phyloP scores from a whole-genome alignment of 768 basidiomycete genomes.

The Russula brevipes region DNA sequence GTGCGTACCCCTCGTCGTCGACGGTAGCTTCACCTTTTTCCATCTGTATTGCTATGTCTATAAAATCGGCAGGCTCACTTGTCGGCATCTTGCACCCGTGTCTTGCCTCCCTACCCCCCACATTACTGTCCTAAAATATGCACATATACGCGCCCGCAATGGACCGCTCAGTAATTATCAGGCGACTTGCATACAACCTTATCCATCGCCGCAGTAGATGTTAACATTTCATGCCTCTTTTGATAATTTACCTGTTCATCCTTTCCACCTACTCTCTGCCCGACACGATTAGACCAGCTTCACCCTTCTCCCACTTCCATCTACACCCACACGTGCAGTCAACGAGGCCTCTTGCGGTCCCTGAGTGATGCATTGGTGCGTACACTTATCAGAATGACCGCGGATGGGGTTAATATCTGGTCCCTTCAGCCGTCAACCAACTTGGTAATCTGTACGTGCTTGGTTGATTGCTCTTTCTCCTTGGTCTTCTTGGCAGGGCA shows the following conservation, averaged over 20 bases:
- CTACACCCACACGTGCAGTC: neutral
- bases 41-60: slow-evolving; percentile 1
- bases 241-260: slow-evolving; percentile 20
- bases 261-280: neutral
- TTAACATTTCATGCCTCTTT: slow-evolving; percentile 1
- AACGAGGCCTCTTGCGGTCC: neutral
- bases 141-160: slow-evolving; percentile 9
- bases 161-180: neutral
- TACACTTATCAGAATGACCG: neutral
- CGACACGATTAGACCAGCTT: neutral
- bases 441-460: neutral
- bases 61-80: neutral
- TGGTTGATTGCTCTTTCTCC: neutral
- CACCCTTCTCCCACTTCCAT: neutral
- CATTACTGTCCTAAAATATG: neutral
- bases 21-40: slow-evolving; percentile 1
- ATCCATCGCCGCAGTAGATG: slow-evolving; percentile 13
- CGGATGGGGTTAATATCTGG: neutral
- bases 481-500: neutral
- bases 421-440: neutral
- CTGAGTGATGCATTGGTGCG: slow-evolving; percentile 9
- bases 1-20: slow-evolving; percentile 21
- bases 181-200: slow-evolving; percentile 8
- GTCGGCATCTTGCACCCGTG: neutral
- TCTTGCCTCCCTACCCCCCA: neutral